These are phyloP conservation scores for Lachancea meyersii DNA, from an alignment of 805 yeast species.

Conservation along the genomic window DNA sequence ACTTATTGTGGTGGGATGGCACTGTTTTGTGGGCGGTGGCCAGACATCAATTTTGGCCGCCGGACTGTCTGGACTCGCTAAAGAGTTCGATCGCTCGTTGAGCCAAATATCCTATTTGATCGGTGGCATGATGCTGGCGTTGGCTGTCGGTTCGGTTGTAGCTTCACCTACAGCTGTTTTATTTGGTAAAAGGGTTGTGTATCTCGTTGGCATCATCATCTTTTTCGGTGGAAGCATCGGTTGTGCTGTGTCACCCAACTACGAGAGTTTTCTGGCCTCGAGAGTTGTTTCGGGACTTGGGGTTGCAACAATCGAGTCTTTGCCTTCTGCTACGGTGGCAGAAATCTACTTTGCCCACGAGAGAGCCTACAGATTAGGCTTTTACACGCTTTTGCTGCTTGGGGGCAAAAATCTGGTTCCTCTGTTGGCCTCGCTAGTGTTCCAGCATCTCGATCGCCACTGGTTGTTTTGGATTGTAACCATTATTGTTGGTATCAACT, in stretches of 20 bases:
- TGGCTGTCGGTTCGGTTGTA: constrained; percentile 53
- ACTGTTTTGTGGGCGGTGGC: constrained; percentile 56
- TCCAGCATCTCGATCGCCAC: constrained; percentile 44
- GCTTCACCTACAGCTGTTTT: constrained; percentile 44
- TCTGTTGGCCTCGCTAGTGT: constrained; percentile 47
- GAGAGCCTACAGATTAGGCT: constrained; percentile 53
- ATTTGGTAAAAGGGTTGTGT: constrained; percentile 53
- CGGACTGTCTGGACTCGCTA: constrained; percentile 39
- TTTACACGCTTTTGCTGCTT: constrained; percentile 50
- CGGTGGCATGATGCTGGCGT: constrained; percentile 51
- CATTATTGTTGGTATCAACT: constrained; percentile 44
- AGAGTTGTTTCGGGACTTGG: constrained; percentile 56
- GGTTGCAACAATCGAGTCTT: constrained; percentile 53
- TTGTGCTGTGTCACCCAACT: constrained; percentile 46
- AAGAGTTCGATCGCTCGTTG: constrained; percentile 39
- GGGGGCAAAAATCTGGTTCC: constrained; percentile 60
- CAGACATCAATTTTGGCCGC: constrained; percentile 57
- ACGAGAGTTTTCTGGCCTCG: constrained; percentile 49
- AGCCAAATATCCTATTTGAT: constrained; percentile 46
- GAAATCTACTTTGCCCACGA: constrained; percentile 58
- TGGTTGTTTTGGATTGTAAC: constrained; percentile 59
- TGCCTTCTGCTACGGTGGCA: constrained; percentile 55
- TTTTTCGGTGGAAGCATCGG: constrained; percentile 49
- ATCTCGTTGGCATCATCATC: constrained; percentile 42
- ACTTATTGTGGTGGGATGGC: constrained; percentile 47